Conservation (phyloP, 257 asterid genomes). For the Solanum gracilifrons region DNA sequence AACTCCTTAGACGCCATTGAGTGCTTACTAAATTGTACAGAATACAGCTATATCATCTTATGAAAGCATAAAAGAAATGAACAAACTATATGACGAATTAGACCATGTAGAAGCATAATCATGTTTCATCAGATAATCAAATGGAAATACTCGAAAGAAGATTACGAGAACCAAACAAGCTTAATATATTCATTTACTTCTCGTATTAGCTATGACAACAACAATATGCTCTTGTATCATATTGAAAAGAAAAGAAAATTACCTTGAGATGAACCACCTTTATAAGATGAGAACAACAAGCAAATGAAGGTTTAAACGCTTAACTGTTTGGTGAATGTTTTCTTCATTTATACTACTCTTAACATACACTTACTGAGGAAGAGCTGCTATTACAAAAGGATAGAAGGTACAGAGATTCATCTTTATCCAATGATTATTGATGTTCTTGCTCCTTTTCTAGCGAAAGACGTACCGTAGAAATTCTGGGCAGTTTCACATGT, state of each 20-base stretch:
- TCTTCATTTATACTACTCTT: neutral
- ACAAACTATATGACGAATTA: neutral
- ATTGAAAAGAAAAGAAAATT: neutral
- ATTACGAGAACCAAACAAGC: neutral
- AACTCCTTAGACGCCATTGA: conserved; percentile 9
- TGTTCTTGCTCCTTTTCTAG: neutral
- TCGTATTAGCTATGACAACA: neutral
- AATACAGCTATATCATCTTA: neutral
- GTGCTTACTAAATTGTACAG: neutral
- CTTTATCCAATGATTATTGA: neutral
- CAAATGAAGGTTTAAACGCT: neutral
- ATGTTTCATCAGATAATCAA: neutral
- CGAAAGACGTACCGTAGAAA: neutral
- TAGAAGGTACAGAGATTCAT: neutral
- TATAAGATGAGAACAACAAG: neutral
- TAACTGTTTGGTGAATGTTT: neutral
- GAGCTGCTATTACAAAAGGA: neutral
- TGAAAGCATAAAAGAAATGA: neutral
- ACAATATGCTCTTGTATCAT: neutral
- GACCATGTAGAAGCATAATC: neutral
- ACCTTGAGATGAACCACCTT: neutral
- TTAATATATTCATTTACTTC: neutral
- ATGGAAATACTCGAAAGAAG: neutral
- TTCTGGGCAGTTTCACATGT: neutral
- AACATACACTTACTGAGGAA: neutral